Conservation (phyloP, 2,329 filamentous ascomycete genomes). For the Trichoderma sp. region DNA sequence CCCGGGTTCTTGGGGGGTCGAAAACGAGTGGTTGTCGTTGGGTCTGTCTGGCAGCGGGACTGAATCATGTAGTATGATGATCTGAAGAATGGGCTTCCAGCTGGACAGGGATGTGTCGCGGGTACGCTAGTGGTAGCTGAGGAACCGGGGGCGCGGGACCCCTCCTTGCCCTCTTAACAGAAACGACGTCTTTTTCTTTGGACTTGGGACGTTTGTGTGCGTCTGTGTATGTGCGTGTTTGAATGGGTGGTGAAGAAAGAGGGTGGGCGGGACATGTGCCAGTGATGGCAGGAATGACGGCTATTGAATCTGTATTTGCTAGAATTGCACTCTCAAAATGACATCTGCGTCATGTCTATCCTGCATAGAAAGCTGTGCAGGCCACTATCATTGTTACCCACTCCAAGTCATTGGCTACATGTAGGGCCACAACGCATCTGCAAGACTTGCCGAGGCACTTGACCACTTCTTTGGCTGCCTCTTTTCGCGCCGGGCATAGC, state of each 20-base stretch:
- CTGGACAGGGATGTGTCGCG: slow-evolving; percentile 30
- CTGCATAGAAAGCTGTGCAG: neutral
- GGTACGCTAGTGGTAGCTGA: slow-evolving; percentile 18
- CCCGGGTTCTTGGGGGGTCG: slow-evolving; percentile 6
- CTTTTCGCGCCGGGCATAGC: slow-evolving; percentile 1
- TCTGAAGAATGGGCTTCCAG: slow-evolving; percentile 19
- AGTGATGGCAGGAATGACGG: neutral
- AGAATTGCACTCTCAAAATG: too few species aligned
- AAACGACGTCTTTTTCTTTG: neutral
- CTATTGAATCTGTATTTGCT: too few species aligned
- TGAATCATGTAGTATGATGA: neutral
- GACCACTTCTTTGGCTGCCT: slow-evolving; percentile 12
- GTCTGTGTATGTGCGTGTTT: neutral
- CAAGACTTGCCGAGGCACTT: too few species aligned
- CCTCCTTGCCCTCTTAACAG: neutral
- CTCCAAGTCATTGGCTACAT: too few species aligned
- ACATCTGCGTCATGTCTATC: too few species aligned
- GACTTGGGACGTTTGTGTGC: neutral
- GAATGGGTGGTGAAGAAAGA: neutral
- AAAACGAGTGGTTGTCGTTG: neutral
- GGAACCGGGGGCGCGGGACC: neutral
- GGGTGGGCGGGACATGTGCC: neutral
- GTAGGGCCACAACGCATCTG: too few species aligned
- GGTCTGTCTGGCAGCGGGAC: neutral
- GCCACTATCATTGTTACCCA: too few species aligned